These are phyloP conservation scores for Fragilaria crotonensis DNA, from an alignment of 108 stramenopile species.

Conservation along the genomic window DNA sequence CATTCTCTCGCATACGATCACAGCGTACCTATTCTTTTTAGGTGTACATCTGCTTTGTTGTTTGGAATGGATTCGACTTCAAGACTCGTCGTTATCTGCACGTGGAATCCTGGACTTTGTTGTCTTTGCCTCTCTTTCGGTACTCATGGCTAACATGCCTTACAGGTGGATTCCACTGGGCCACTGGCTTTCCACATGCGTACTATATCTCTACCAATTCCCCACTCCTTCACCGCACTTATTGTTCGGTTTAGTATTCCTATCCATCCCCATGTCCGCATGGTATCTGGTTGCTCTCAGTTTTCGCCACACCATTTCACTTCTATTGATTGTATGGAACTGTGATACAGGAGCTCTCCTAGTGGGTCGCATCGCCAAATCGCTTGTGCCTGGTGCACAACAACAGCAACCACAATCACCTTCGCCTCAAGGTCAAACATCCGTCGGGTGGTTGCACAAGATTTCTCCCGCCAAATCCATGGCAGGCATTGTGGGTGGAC, in stretches of 20 bases:
- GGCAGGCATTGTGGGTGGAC: conserved; percentile 39
- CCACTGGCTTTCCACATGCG: conserved; percentile 4
- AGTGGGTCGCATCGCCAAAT: conserved; percentile 40
- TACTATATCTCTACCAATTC: not conserved
- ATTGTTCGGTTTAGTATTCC: conserved; percentile 39
- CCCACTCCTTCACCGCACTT: not conserved
- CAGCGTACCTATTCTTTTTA: conserved; percentile 53
- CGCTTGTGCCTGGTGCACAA: conserved; percentile 24
- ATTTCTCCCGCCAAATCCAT: conserved; percentile 45
- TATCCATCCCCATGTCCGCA: conserved; percentile 56
- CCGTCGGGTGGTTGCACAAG: conserved; percentile 12
- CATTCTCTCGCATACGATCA: conserved; percentile 23
- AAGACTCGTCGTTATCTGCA: conserved; percentile 2
- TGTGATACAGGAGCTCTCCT: conserved; percentile 75
- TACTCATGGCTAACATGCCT: conserved; percentile 15
- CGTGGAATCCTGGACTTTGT: conserved; percentile 7
- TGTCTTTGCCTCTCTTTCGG: conserved; percentile 12
- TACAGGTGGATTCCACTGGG: conserved; percentile 1
- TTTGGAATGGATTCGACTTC: conserved; percentile 35
- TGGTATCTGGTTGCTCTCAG: conserved; percentile 22
- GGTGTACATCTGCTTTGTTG: conserved; percentile 41
- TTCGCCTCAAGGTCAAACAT: conserved; percentile 1
- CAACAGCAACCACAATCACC: conserved; percentile 20
- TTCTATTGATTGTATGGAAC: conserved; percentile 76
- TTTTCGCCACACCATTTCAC: conserved; percentile 38